phyloP scores from a whole-genome alignment of 352 stramenopile species.

The Phytopythium oedochilum region DNA sequence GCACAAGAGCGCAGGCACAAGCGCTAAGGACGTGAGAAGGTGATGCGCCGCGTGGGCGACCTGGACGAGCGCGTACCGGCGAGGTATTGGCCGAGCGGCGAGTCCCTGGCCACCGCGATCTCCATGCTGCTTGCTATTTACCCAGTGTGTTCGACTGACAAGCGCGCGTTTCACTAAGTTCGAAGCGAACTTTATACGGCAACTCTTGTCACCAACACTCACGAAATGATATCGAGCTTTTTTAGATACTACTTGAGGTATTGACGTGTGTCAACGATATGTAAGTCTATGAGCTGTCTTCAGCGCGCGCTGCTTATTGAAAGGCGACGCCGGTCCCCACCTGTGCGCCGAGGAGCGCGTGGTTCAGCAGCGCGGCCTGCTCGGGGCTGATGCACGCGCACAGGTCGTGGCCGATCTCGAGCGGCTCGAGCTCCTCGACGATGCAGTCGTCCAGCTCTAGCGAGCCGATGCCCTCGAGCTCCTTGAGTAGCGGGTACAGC shows the following conservation, averaged over 20 bases:
- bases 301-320: neutral
- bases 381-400: slow-evolving; percentile 2
- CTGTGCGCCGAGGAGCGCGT: neutral
- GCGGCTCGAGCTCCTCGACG: slow-evolving; percentile 5
- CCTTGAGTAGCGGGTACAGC: neutral
- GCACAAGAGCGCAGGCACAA: neutral
- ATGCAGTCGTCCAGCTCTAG: slow-evolving; percentile 5
- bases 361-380: neutral
- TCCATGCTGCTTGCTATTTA: slow-evolving; percentile 47
- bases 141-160: neutral
- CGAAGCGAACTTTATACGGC: neutral
- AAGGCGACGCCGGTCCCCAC: neutral
- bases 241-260: too few relatives aligned
- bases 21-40: too few relatives aligned
- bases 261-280: neutral
- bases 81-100: slow-evolving; percentile 57
- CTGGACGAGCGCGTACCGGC: slow-evolving; percentile 17
- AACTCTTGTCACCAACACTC: neutral
- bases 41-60: neutral
- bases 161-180: neutral
- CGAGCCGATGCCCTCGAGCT: slow-evolving; percentile 1
- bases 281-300: too few relatives aligned
- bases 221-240: neutral
- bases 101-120: slow-evolving; percentile 29
- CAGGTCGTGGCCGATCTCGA: neutral